Conservation (phyloP, 1,139 yeast species). For the Blastobotrys capitulatus region DNA sequence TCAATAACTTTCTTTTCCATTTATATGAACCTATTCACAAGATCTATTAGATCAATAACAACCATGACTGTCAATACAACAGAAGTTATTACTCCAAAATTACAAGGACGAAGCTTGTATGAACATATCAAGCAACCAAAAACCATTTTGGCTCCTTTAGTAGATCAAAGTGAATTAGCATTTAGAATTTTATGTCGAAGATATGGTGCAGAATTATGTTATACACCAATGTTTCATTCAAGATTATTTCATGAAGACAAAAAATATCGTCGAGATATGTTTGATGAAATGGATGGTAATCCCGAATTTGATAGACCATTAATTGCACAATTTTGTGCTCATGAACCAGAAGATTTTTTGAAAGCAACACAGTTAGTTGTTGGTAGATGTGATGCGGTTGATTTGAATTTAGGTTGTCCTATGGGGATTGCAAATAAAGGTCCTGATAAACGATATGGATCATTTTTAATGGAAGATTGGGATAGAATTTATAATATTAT, state of each 20-base stretch:
- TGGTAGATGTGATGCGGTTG: conserved; percentile 84
- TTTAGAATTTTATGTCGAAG: conserved; percentile 86
- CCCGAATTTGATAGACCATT: conserved; percentile 17
- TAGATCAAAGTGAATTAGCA: conserved; percentile 92
- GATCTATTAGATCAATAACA: no score
- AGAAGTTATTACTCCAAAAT: no score
- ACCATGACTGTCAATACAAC: no score
- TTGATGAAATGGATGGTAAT: conserved; percentile 73
- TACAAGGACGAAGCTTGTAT: conserved; percentile 64
- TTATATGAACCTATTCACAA: no score
- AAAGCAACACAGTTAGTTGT: conserved; percentile 90
- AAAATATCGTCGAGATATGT: conserved; percentile 73
- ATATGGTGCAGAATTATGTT: conserved; percentile 91
- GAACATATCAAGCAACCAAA: conserved; percentile 67
- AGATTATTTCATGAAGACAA: conserved; percentile 79
- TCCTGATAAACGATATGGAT: conserved; percentile 58
- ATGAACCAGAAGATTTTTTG: conserved; percentile 82
- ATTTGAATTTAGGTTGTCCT: conserved; percentile 92
- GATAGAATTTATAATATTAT: conserved; percentile 68
- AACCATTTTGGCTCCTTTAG: conserved; percentile 97
- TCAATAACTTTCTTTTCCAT: no score
- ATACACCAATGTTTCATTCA: conserved; percentile 97
- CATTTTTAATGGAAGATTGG: conserved; percentile 98
- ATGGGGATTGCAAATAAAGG: conserved; percentile 97
- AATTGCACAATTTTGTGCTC: conserved; percentile 39